phyloP scores from a whole-genome alignment of 495 filamentous ascomycete species.

The Clavariopsis aquatica region DNA sequence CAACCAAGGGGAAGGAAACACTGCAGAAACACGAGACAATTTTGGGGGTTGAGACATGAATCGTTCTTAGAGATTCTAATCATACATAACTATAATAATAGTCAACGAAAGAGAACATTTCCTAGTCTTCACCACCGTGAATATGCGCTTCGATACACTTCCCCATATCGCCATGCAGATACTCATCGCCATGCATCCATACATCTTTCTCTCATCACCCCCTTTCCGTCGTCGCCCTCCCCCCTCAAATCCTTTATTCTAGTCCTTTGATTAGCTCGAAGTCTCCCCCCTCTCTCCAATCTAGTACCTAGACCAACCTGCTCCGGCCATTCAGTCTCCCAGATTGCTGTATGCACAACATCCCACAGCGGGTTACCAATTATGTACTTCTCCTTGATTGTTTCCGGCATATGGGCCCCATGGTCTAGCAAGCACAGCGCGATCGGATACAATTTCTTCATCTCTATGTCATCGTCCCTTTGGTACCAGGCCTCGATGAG shows the following conservation, averaged over 20 bases:
- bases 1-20: neutral
- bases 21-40: neutral
- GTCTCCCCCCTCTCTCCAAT: neutral
- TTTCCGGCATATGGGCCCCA: conserved; percentile 10
- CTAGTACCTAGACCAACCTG: neutral
- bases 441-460: conserved; percentile 15
- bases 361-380: conserved; percentile 23
- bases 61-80: too few species aligned
- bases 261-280: too few species aligned
- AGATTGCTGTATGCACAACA: conserved; percentile 1
- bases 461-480: neutral
- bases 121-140: too few species aligned
- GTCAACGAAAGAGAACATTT: too few species aligned
- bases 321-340: neutral
- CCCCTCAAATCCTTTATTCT: too few species aligned
- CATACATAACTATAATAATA: too few species aligned
- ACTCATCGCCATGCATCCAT: neutral
- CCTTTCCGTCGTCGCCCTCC: neutral
- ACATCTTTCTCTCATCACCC: neutral
- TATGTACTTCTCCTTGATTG: conserved; percentile 13
- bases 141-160: too few species aligned
- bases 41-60: neutral
- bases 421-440: conserved; percentile 17
- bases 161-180: too few species aligned
- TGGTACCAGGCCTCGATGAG: conserved; percentile 25